These are phyloP conservation scores for Tarenaya hassleriana DNA, from an alignment of 345 rosid genomes.

Conservation along the genomic window DNA sequence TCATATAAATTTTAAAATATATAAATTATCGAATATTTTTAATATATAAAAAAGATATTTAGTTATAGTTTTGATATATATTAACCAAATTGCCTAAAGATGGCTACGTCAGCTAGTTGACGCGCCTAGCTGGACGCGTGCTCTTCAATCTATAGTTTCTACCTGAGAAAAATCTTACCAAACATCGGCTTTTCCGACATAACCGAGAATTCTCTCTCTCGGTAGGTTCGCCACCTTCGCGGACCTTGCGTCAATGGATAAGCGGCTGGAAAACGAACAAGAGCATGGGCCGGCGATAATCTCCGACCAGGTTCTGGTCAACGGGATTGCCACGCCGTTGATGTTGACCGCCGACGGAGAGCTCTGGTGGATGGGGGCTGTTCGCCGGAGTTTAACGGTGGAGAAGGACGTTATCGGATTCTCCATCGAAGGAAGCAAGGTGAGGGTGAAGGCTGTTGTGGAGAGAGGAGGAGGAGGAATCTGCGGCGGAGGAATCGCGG, in stretches of 20 bases:
- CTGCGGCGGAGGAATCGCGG: slow-evolving; percentile 44
- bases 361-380: slow-evolving; percentile 44
- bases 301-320: slow-evolving; percentile 46
- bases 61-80: too few relatives aligned
- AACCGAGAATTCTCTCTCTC: slow-evolving; percentile 1
- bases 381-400: slow-evolving; percentile 35
- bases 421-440: slow-evolving; percentile 40
- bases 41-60: too few relatives aligned
- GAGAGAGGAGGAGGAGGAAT: slow-evolving; percentile 34
- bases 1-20: too few relatives aligned
- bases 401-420: slow-evolving; percentile 68
- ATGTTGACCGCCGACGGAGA: slow-evolving; percentile 49
- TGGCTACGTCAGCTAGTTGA: slow-evolving; percentile 22
- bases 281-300: slow-evolving; percentile 9
- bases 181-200: slow-evolving; percentile 4
- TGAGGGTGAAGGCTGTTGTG: slow-evolving; percentile 45
- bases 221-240: background rate
- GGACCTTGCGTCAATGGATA: slow-evolving; percentile 20
- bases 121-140: slow-evolving; percentile 13
- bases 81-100: too few relatives aligned
- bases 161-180: slow-evolving; percentile 4
- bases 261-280: slow-evolving; percentile 21
- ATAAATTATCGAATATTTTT: too few relatives aligned
- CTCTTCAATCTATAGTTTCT: background rate
- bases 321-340: slow-evolving; percentile 34